Evolutionary conservation across 164 flowering plant genomes (phyloP).

Genomic region (Liriodendron chinense): DNA sequence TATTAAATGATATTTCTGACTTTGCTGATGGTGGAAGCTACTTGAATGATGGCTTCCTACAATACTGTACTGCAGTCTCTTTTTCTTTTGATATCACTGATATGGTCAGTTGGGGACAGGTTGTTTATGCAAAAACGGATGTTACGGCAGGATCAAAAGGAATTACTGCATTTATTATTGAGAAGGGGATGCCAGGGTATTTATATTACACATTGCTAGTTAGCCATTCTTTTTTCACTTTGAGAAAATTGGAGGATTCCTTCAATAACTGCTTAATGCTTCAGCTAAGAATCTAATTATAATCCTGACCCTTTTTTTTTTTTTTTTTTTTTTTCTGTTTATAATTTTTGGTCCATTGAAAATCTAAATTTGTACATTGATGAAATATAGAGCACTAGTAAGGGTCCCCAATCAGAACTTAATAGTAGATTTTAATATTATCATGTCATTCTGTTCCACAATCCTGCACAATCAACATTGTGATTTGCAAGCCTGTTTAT

Average conservation of each 20-base stretch:
- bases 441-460: no score
- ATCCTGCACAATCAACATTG: no score
- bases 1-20: neutral
- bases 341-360: neutral
- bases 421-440: no score
- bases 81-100: constrained; percentile 13
- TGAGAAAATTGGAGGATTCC: neutral
- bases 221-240: neutral
- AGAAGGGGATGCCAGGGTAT: constrained; percentile 97
- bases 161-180: constrained; percentile 94
- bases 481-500: no score
- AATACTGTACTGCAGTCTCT: neutral
- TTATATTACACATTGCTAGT: neutral
- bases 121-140: constrained; percentile 95
- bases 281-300: neutral
- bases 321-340: no score
- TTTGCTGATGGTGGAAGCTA: neutral
- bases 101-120: constrained; percentile 41
- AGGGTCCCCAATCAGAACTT: no score
- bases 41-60: neutral
- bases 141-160: constrained; percentile 77
- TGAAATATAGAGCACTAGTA: no score
- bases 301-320: no score
- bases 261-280: neutral
- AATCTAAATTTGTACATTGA: no score